These are phyloP conservation scores for Russula sp. DNA, from an alignment of 768 basidiomycete genomes.

Conservation along the genomic window DNA sequence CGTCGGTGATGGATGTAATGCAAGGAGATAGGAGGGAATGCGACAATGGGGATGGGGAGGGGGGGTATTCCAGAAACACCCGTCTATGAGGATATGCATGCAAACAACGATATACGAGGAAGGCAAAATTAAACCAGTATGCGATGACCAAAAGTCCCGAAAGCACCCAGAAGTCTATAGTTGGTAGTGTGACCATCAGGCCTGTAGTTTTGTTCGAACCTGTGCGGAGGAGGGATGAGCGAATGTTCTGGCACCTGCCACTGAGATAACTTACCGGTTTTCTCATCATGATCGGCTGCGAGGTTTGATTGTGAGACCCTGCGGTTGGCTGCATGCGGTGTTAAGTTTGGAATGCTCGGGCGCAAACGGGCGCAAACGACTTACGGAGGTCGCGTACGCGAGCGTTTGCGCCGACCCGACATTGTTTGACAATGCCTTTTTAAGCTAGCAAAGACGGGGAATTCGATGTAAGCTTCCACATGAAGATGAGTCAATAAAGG, in stretches of 20 bases:
- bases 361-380: slow-evolving; percentile 12
- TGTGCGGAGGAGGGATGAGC: slow-evolving; percentile 4
- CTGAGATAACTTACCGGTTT: slow-evolving; percentile 27
- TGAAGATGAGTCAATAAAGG: neutral
- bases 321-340: slow-evolving; percentile 22
- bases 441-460: slow-evolving; percentile 40
- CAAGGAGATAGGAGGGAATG: slow-evolving; percentile 14
- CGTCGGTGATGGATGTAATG: slow-evolving; percentile 19
- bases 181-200: slow-evolving; percentile 14
- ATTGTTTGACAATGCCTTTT: slow-evolving; percentile 53
- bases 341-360: slow-evolving; percentile 1
- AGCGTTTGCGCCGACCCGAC: slow-evolving; percentile 31
- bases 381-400: slow-evolving; percentile 23
- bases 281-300: slow-evolving; percentile 33
- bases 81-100: slow-evolving; percentile 23
- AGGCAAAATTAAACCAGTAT: slow-evolving; percentile 16
- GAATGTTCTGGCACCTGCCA: neutral
- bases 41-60: slow-evolving; percentile 8
- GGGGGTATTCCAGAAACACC: slow-evolving; percentile 18
- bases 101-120: slow-evolving; percentile 20
- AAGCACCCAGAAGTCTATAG: slow-evolving; percentile 18
- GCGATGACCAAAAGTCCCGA: slow-evolving; percentile 20
- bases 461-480: neutral
- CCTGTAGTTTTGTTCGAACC: slow-evolving; percentile 27
- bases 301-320: slow-evolving; percentile 23